A percentile compares a stretch with the other conserved stretches of the same genome.
Evolutionary conservation across 371 early-diverging fungal species (phyloP).

Genomic region (Syncephalis plumigaleata): DNA sequence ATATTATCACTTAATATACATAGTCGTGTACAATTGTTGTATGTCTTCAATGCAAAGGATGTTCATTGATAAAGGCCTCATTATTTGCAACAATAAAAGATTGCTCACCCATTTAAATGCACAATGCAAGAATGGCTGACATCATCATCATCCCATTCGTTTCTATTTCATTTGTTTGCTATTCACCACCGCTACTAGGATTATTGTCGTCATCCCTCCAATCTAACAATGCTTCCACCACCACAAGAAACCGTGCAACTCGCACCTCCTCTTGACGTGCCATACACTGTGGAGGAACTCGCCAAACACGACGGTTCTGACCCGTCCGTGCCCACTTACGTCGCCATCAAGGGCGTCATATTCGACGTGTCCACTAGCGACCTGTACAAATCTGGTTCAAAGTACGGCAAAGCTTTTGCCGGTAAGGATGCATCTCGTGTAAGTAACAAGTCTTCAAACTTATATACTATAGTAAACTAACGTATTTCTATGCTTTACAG

Average conservation of each 20-base stretch:
- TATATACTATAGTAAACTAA: neutral
- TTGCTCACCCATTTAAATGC: no score
- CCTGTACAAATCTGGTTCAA: slow-evolving; percentile 45
- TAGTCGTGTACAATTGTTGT: no score
- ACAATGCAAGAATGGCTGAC: no score
- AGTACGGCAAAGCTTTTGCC: slow-evolving; percentile 50
- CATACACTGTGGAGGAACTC: slow-evolving; percentile 34
- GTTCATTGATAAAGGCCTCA: no score
- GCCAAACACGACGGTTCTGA: slow-evolving; percentile 50
- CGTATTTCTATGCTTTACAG: slow-evolving; percentile 11
- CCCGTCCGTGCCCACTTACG: slow-evolving; percentile 46
- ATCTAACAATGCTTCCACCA: no score
- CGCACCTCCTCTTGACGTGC: neutral
- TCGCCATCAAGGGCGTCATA: slow-evolving; percentile 65
- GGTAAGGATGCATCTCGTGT: slow-evolving; percentile 66
- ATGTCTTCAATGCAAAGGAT: no score
- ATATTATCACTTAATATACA: no score
- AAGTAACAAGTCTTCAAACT: slow-evolving; percentile 3
- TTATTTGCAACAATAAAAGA: no score
- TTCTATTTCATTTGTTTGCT: no score
- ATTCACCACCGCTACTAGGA: no score
- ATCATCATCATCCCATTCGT: no score
- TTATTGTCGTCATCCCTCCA: no score
- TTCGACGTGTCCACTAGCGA: slow-evolving; percentile 53
- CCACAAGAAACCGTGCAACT: neutral